Evolutionary conservation across 2,329 filamentous ascomycete genomes (phyloP).

Genomic region (Colletotrichum scovillei): DNA sequence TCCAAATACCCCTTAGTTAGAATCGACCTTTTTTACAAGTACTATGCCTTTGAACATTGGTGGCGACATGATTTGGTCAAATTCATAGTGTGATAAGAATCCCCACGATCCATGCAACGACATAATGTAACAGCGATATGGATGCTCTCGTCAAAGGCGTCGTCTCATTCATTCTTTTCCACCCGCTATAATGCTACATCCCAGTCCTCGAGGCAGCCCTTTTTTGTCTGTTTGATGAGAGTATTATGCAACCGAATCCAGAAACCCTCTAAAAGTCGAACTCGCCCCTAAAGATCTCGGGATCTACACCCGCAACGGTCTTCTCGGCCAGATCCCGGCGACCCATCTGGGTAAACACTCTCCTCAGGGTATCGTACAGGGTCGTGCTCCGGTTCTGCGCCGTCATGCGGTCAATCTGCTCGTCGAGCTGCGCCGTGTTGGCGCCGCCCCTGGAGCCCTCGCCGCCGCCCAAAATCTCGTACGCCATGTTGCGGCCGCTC

Average conservation of each 20-base stretch:
- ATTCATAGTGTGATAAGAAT: too few species aligned
- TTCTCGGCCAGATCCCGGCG: conserved; percentile 87
- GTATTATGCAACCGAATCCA: neutral
- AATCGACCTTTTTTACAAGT: too few species aligned
- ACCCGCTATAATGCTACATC: neutral
- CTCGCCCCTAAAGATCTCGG: conserved; percentile 87
- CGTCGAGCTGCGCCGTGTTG: conserved; percentile 68
- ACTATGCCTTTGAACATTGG: too few species aligned
- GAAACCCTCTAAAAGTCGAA: conserved; percentile 78
- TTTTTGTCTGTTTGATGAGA: neutral
- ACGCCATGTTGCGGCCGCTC: conserved; percentile 83
- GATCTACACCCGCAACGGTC: conserved; percentile 90
- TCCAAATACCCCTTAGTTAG: too few species aligned
- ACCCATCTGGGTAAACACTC: conserved; percentile 98
- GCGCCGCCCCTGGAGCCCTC: conserved; percentile 47
- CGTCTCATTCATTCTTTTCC: neutral
- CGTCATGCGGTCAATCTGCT: conserved; percentile 86
- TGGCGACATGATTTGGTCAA: too few species aligned
- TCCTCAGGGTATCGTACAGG: conserved; percentile 90
- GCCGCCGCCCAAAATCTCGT: conserved; percentile 78
- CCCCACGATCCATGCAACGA: neutral
- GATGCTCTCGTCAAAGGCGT: neutral
- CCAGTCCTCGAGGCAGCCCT: neutral
- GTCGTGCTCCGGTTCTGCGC: conserved; percentile 97
- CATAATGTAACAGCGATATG: neutral